A percentile compares a stretch with the other conserved stretches of the same genome.
These are phyloP conservation scores for Fragilaria crotonensis DNA, from an alignment of 108 stramenopile species.

Conservation along the genomic window DNA sequence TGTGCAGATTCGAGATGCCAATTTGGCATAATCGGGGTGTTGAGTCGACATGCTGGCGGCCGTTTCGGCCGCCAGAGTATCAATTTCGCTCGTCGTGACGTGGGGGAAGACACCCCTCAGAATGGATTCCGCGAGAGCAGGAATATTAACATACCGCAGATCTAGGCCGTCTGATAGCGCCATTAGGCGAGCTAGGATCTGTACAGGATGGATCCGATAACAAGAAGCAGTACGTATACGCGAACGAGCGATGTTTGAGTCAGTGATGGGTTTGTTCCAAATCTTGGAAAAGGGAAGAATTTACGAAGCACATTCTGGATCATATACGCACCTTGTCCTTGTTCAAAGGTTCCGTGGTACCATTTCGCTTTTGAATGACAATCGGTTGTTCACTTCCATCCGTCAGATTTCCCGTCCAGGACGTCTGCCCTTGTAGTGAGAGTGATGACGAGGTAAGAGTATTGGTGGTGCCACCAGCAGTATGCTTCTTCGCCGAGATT, in stretches of 20 bases:
- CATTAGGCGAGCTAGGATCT: conserved; percentile 28
- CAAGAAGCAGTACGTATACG: neutral
- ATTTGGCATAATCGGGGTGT: conserved; percentile 87
- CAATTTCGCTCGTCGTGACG: conserved; percentile 86
- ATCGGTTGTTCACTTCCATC: neutral
- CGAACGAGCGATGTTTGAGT: neutral
- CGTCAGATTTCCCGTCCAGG: too few species aligned
- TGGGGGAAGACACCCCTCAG: conserved; percentile 77
- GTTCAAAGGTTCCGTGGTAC: conserved; percentile 16
- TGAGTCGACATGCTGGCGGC: conserved; percentile 90
- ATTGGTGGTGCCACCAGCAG: too few species aligned
- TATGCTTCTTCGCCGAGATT: too few species aligned
- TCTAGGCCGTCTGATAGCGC: conserved; percentile 37
- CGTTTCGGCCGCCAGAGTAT: conserved; percentile 92
- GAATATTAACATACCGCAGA: conserved; percentile 31
- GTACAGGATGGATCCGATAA: neutral
- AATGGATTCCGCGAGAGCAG: conserved; percentile 47
- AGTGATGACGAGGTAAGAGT: too few species aligned
- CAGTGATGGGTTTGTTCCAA: neutral
- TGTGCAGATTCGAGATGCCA: conserved; percentile 88
- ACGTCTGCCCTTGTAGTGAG: too few species aligned
- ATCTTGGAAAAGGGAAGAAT: neutral
- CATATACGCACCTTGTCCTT: conserved; percentile 17
- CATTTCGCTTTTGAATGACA: conserved; percentile 12
- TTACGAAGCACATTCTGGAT: neutral